Evolutionary conservation across 1,284 basidiomycete genomes (phyloP).

Genomic region (Melampsora medusae): DNA sequence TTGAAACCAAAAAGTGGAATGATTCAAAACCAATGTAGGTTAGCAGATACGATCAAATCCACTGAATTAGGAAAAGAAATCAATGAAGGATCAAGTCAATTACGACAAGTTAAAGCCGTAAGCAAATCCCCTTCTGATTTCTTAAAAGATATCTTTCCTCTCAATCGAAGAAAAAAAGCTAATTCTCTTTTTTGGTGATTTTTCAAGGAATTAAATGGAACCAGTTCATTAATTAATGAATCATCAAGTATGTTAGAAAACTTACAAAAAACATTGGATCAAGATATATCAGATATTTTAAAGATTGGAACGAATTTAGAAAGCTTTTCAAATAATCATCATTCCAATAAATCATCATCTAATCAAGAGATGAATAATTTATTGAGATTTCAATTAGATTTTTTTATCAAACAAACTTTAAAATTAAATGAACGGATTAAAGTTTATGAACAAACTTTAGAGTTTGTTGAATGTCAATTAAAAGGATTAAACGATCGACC

Average conservation of each 20-base stretch:
- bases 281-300: conserved; percentile 22
- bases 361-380: background rate
- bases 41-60: conserved; percentile 24
- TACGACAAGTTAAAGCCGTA: conserved; percentile 30
- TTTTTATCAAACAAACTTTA: conserved; percentile 8
- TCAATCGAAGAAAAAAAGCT: too few relatives aligned
- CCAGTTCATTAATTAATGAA: conserved; percentile 13
- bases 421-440: conserved; percentile 30
- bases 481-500: conserved; percentile 38
- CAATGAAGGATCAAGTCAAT: conserved; percentile 18
- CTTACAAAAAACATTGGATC: conserved; percentile 21
- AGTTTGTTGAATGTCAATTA: conserved; percentile 32
- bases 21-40: conserved; percentile 37
- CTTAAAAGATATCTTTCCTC: too few relatives aligned
- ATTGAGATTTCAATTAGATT: conserved; percentile 32
- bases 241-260: conserved; percentile 12
- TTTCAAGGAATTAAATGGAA: conserved; percentile 29
- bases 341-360: too few relatives aligned
- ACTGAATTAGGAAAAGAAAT: conserved; percentile 37
- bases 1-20: conserved; percentile 15
- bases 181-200: background rate
- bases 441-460: conserved; percentile 32
- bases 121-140: background rate
- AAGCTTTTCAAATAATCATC: background rate
- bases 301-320: conserved; percentile 20